A percentile compares a stretch with the other conserved stretches of the same genome.
Evolutionary conservation across 441 rosid species (phyloP).

Genomic region (Adansonia madagascariensis): DNA sequence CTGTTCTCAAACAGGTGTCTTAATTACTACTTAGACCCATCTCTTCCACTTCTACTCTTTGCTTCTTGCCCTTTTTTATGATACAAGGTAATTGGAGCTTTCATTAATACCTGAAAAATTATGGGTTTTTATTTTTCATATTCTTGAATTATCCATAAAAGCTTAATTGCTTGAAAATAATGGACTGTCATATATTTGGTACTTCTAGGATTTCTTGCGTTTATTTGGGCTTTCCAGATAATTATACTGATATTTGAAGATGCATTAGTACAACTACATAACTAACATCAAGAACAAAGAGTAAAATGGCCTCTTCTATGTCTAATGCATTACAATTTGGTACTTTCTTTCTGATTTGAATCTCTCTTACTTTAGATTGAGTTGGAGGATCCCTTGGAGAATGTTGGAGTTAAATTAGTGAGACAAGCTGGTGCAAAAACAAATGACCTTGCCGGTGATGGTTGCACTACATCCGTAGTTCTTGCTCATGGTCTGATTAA

Average conservation of each 20-base stretch:
- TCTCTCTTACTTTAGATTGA: conserved; percentile 58
- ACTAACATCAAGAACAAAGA: conserved; percentile 3
- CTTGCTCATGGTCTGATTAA: conserved; percentile 89
- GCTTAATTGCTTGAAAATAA: not conserved
- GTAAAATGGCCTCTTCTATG: not conserved
- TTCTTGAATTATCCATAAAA: not conserved
- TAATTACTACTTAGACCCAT: not conserved
- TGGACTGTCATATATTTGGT: not conserved
- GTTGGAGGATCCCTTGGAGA: conserved; percentile 84
- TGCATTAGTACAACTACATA: conserved; percentile 4
- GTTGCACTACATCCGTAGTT: conserved; percentile 83
- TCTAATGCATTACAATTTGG: not conserved
- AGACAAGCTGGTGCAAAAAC: conserved; percentile 97
- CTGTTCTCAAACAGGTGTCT: conserved; percentile 78
- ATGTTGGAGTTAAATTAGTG: conserved; percentile 93
- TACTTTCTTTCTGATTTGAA: not conserved
- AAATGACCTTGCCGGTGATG: conserved; percentile 92
- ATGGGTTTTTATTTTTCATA: not conserved
- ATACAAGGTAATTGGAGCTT: not conserved
- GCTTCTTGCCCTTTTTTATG: not conserved
- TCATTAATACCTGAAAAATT: not conserved
- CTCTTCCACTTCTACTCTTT: not conserved
- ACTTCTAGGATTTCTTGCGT: not conserved
- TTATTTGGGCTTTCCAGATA: not conserved
- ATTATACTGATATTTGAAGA: not conserved